phyloP scores from a whole-genome alignment of 2,329 filamentous ascomycete species.

The Hirsutella minnesotensis region DNA sequence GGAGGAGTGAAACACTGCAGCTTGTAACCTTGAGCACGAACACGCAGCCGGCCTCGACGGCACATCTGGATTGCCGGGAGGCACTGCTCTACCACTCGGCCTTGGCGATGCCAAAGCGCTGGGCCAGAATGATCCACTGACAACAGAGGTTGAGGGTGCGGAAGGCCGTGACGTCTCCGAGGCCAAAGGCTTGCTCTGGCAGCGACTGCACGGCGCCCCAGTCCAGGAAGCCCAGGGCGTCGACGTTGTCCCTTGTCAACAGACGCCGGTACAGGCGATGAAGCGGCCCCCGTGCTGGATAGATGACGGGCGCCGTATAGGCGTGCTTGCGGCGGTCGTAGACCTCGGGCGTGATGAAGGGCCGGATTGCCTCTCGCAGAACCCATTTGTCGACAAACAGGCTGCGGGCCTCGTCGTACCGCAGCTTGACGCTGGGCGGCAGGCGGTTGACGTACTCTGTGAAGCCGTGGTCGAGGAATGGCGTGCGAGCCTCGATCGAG shows the following conservation, averaged over 20 bases:
- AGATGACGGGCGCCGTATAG: slow-evolving; percentile 32
- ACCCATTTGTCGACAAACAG: slow-evolving; percentile 35
- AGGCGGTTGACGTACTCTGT: slow-evolving; percentile 6
- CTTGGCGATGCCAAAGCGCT: slow-evolving; percentile 28
- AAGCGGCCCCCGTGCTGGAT: slow-evolving; percentile 28
- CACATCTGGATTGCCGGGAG: neutral
- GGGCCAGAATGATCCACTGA: slow-evolving; percentile 29
- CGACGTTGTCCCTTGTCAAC: slow-evolving; percentile 23
- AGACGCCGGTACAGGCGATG: slow-evolving; percentile 19
- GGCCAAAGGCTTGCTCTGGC: slow-evolving; percentile 25
- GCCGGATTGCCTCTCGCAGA: slow-evolving; percentile 34
- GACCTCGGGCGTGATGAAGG: slow-evolving; percentile 38
- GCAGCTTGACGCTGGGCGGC: slow-evolving; percentile 5
- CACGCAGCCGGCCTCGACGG: too few species aligned
- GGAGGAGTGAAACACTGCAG: too few species aligned
- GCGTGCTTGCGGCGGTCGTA: slow-evolving; percentile 37
- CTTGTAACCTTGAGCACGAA: too few species aligned
- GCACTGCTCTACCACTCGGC: slow-evolving; percentile 7
- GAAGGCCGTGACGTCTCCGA: slow-evolving; percentile 20
- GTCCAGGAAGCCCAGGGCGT: slow-evolving; percentile 26
- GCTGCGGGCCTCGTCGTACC: neutral
- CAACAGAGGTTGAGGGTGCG: slow-evolving; percentile 25
- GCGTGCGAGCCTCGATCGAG: slow-evolving; percentile 21
- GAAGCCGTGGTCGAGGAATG: slow-evolving; percentile 18
- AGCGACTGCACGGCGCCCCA: slow-evolving; percentile 20